Percentiles rank a stretch among this genome's conserved stretches.
Conservation (phyloP, 768 basidiomycete genomes). For the Leccinellum rugosiceps region DNA sequence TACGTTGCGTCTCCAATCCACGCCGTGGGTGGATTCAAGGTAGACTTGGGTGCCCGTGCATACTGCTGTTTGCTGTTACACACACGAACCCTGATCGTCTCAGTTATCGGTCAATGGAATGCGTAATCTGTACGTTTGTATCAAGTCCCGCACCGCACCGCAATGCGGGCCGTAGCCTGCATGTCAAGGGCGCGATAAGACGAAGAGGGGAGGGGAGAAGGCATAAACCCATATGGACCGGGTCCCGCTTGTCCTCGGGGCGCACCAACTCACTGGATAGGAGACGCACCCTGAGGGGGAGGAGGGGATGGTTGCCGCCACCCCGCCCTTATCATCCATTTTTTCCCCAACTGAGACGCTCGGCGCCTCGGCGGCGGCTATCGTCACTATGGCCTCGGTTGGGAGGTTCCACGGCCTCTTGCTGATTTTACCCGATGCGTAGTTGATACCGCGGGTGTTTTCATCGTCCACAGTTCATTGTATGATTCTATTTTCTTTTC, state of each 20-base stretch:
- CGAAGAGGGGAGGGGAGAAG: background rate
- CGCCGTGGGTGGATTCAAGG: background rate
- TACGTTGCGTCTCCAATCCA: background rate
- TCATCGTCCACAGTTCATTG: background rate
- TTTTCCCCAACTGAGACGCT: background rate
- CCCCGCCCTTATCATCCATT: background rate
- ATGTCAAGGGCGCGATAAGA: background rate
- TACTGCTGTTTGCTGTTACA: background rate
- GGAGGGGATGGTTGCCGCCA: background rate
- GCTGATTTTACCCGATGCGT: constrained; percentile 7
- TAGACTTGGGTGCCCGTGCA: constrained; percentile 3
- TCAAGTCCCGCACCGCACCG: background rate
- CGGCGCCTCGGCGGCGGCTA: background rate
- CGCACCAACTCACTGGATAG: background rate
- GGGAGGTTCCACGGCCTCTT: background rate
- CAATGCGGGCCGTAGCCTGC: background rate
- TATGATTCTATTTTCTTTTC: background rate
- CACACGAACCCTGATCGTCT: background rate
- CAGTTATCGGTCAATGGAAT: background rate
- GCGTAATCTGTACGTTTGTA: background rate
- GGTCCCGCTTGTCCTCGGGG: background rate
- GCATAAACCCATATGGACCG: constrained; percentile 4
- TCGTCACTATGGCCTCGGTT: background rate
- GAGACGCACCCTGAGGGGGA: background rate
- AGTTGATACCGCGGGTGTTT: background rate